A percentile compares a stretch with the other conserved stretches of the same genome.
Conservation (phyloP, 169 alveolate genomes). For the Miamiensis avidus region DNA sequence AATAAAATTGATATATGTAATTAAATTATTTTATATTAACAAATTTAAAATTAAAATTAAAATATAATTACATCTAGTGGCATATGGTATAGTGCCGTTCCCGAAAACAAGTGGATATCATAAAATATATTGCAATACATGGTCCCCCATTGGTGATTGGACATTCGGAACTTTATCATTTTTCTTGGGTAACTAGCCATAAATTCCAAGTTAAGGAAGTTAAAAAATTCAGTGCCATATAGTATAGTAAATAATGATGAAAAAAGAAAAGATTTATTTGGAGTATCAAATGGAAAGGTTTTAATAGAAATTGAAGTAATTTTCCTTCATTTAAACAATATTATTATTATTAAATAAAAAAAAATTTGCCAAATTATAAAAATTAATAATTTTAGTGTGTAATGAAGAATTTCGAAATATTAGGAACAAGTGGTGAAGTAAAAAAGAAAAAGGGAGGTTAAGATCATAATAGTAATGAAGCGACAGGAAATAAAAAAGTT, state of each 20-base stretch:
- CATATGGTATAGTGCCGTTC: slow-evolving; percentile 36
- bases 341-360: too few relatives aligned
- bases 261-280: slow-evolving; percentile 22
- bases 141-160: slow-evolving; percentile 54
- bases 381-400: neutral
- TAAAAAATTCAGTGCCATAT: neutral
- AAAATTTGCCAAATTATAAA: too few relatives aligned
- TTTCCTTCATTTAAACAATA: neutral
- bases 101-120: slow-evolving; percentile 42
- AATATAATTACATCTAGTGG: neutral
- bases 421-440: neutral
- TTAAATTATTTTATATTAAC: neutral
- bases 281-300: slow-evolving; percentile 45
- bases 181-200: slow-evolving; percentile 39
- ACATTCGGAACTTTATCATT: slow-evolving; percentile 23
- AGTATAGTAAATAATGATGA: slow-evolving; percentile 23
- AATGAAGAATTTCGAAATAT: neutral
- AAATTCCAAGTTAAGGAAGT: slow-evolving; percentile 31
- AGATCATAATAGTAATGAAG: neutral
- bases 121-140: slow-evolving; percentile 34
- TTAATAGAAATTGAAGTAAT: slow-evolving; percentile 39
- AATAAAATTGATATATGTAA: slow-evolving; percentile 51
- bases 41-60: too few relatives aligned
- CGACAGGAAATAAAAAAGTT: too few relatives aligned
- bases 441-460: neutral